Conservation (phyloP, 768 basidiomycete species). For the Chalciporus chontae region DNA sequence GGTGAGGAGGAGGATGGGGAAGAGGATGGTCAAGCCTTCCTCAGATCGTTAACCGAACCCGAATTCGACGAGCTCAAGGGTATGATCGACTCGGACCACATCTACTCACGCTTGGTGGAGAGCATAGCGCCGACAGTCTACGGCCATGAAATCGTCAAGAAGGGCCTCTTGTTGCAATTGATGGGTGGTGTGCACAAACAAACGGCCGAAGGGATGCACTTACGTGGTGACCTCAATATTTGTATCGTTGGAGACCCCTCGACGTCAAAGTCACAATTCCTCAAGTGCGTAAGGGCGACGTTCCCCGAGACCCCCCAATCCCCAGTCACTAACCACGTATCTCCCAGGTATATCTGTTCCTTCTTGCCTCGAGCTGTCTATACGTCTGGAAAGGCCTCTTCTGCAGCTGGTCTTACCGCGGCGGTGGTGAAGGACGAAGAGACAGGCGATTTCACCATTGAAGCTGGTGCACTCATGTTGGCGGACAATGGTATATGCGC, state of each 20-base stretch:
- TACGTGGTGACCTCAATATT: slow-evolving; percentile 98
- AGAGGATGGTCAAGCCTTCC: slow-evolving; percentile 77
- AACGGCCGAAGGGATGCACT: slow-evolving; percentile 92
- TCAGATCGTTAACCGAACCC: slow-evolving; percentile 84
- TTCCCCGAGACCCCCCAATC: neutral
- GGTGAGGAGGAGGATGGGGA: slow-evolving; percentile 84
- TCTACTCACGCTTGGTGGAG: slow-evolving; percentile 89
- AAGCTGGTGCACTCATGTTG: slow-evolving; percentile 98
- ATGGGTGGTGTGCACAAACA: slow-evolving; percentile 99
- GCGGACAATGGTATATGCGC: slow-evolving; percentile 99
- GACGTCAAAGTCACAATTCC: slow-evolving; percentile 97
- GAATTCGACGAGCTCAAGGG: slow-evolving; percentile 92
- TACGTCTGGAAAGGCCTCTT: slow-evolving; percentile 99
- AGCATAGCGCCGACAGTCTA: slow-evolving; percentile 98
- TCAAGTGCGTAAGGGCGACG: slow-evolving; percentile 64
- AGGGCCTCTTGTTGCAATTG: slow-evolving; percentile 90
- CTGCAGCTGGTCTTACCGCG: slow-evolving; percentile 97
- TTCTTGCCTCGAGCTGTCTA: slow-evolving; percentile 98
- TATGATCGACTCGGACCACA: slow-evolving; percentile 94
- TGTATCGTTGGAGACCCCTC: slow-evolving; percentile 97
- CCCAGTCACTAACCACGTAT: neutral
- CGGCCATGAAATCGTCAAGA: slow-evolving; percentile 98
- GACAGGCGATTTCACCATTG: slow-evolving; percentile 98
- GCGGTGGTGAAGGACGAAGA: slow-evolving; percentile 99
- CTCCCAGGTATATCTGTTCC: slow-evolving; percentile 86